Evolutionary conservation across 129 eudicot genomes (phyloP).

Genomic region (Flaveria sonorensis): DNA sequence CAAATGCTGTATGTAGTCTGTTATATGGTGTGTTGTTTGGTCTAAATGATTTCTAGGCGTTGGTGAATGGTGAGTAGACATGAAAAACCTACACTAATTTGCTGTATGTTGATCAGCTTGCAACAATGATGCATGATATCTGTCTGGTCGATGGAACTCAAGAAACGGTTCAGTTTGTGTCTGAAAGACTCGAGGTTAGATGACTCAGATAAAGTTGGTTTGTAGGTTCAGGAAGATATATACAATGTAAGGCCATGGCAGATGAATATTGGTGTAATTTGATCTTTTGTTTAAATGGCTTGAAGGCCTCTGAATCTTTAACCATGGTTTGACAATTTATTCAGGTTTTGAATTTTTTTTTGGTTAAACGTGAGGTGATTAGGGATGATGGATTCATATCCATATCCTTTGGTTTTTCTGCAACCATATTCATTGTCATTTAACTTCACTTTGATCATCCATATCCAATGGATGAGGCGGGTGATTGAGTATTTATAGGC

Average conservation of each 20-base stretch:
- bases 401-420: no score
- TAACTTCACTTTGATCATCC: background rate
- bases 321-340: constrained; percentile 3
- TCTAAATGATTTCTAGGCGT: background rate
- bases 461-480: no score
- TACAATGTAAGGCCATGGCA: background rate
- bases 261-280: background rate
- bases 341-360: background rate
- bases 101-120: constrained; percentile 53
- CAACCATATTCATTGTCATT: background rate
- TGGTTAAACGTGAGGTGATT: background rate
- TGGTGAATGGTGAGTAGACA: background rate
- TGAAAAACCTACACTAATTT: constrained; percentile 24
- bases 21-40: background rate
- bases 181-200: constrained; percentile 1
- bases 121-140: constrained; percentile 60
- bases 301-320: background rate
- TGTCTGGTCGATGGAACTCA: constrained; percentile 8
- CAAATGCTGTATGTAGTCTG: background rate
- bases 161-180: constrained; percentile 8
- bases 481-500: no score
- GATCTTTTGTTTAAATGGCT: background rate
- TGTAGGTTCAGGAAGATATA: constrained; percentile 9
- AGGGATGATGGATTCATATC: no score
- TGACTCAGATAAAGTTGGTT: constrained; percentile 17